Conservation (phyloP, 495 filamentous ascomycete genomes). For the Neurospora terricola region DNA sequence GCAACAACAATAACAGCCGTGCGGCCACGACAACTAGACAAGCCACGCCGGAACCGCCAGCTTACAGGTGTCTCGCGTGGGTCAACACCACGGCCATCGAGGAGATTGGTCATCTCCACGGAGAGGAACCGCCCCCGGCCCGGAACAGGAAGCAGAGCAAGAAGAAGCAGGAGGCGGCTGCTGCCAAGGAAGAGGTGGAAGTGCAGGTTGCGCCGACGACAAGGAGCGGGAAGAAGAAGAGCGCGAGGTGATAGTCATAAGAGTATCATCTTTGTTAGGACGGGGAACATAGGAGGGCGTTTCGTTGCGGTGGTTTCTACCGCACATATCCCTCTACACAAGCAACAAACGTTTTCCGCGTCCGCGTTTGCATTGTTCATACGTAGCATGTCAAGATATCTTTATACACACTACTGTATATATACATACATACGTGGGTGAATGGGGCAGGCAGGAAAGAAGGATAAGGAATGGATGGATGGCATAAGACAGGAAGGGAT, state of each 20-base stretch:
- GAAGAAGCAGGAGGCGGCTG: slow-evolving; percentile 21
- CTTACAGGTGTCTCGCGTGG: slow-evolving; percentile 73
- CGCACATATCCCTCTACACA: neutral
- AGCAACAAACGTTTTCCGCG: neutral
- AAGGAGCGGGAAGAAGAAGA: slow-evolving; percentile 12
- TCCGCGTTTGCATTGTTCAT: neutral
- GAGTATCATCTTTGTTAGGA: neutral
- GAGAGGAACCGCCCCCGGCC: slow-evolving; percentile 58
- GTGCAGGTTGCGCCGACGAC: slow-evolving; percentile 3
- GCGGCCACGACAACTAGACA: slow-evolving; percentile 34
- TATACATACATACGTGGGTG: neutral
- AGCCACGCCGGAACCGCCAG: slow-evolving; percentile 35
- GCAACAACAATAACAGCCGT: slow-evolving; percentile 33
- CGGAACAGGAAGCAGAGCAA: slow-evolving; percentile 47
- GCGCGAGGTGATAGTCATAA: neutral
- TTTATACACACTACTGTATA: neutral
- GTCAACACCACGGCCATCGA: slow-evolving; percentile 65
- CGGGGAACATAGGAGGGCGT: neutral
- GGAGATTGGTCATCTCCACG: slow-evolving; percentile 74
- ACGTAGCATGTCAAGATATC: neutral
- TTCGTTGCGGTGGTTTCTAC: neutral
- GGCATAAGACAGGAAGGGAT: neutral
- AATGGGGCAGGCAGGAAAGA: neutral
- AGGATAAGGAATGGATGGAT: neutral
- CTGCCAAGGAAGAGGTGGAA: slow-evolving; percentile 8